phyloP scores from a whole-genome alignment of 441 rosid genomes.

The Capsella rubella region DNA sequence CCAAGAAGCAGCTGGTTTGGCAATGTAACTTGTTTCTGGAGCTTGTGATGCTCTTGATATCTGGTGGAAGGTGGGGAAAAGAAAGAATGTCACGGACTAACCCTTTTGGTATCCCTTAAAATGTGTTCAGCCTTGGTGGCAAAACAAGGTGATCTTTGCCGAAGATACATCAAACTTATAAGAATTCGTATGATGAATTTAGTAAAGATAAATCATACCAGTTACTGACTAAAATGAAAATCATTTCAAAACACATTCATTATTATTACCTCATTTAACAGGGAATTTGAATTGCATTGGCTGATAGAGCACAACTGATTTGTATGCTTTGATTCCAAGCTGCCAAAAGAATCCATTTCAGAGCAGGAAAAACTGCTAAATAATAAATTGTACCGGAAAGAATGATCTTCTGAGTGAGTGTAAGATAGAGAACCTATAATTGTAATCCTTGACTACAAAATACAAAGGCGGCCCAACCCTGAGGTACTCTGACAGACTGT shows the following conservation, averaged over 20 bases:
- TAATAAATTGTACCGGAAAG: conserved; percentile 14
- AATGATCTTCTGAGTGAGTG: conserved; percentile 7
- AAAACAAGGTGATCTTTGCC: conserved; percentile 32
- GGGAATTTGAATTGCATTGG: conserved; percentile 68
- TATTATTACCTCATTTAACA: conserved; percentile 63
- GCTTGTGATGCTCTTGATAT: conserved; percentile 65
- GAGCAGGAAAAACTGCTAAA: conserved; percentile 34
- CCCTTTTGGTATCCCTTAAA: conserved; percentile 20
- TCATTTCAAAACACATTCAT: neutral
- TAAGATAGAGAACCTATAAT: conserved; percentile 56
- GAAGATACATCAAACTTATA: conserved; percentile 36
- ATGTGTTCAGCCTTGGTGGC: conserved; percentile 26
- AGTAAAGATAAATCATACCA: conserved; percentile 25
- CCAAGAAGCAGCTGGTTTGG: conserved; percentile 83
- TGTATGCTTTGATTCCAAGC: conserved; percentile 61
- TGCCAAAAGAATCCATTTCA: conserved; percentile 45
- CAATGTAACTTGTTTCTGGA: conserved; percentile 71
- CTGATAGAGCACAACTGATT: conserved; percentile 73
- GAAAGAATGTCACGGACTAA: conserved; percentile 32
- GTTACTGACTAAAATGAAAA: conserved; percentile 25
- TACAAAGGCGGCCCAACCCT: conserved; percentile 73
- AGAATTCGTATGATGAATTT: conserved; percentile 30
- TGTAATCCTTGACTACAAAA: conserved; percentile 72
- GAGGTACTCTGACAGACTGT: conserved; percentile 59
- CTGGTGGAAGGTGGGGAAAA: conserved; percentile 45